Evolutionary conservation across 768 basidiomycete genomes (phyloP), one percentile per base, ranked within the genome.

Genomic region (Suillus decipiens): DNA sequence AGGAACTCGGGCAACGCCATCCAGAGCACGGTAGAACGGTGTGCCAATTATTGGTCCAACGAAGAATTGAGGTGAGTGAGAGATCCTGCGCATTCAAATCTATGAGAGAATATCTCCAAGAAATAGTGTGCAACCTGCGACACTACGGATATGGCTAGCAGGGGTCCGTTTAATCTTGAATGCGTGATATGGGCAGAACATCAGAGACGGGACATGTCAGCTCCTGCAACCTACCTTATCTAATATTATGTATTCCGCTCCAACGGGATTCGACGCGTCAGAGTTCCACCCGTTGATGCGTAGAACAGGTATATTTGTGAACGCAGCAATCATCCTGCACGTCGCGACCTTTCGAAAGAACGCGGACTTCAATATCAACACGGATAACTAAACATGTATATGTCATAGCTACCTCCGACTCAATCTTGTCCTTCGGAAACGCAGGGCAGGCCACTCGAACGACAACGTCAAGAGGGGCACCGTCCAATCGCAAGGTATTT

Each of bases 41-140:
- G 50, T 51, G 19, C 50, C 33, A 28, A 50, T 31, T 28, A 50
- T 31, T 8, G 31, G 50, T 19, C 50, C 50, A 19, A 51, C 31
- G 10, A 51, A 10, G 19, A 51, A 51, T 28, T 19, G 17, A 33
- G 31, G 31, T 33, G 60, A 61, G 24, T 6, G 54, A 58, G 60
- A 28, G 60, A 22, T 56, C 60, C 53, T 12, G 54, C 53, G 6
- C 34, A 34, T 24, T 61, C 60, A 15, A 61, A 58, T 8, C 60
- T 53, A 19, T 58, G 36, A 28, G 33, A 34, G 39, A 24, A 54
- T 54, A 61, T 61, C 24, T 34, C 60, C 54, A 54, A 39, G 10
- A 58, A 36, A 39, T 36, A 61, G 19, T 22, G 48, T 37, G 47
- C 34, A 59, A 61, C 54, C 53, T 54, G 47, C 8, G 24, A 58